phyloP scores from a whole-genome alignment of 192 early-diverging fungal genomes.

The Jimgerdemannia flammicorona region DNA sequence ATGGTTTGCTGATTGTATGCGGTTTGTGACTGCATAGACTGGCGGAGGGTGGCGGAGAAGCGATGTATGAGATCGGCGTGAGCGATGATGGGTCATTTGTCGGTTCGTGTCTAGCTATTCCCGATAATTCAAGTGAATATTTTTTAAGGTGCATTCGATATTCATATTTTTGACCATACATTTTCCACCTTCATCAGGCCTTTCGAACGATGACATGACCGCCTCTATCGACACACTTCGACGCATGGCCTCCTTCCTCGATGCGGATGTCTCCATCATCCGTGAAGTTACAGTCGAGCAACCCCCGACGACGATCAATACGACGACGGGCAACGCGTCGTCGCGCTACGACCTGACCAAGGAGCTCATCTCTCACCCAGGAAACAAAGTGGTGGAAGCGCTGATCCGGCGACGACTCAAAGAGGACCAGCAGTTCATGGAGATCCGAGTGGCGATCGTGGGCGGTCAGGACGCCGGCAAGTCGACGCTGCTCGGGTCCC shows the following conservation, averaged over 20 bases:
- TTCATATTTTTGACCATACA: slow-evolving; percentile 28
- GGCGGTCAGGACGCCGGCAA: slow-evolving; percentile 80
- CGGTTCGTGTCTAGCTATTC: slow-evolving; percentile 43
- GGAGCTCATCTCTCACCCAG: slow-evolving; percentile 24
- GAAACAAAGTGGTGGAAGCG: slow-evolving; percentile 74
- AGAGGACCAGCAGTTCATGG: slow-evolving; percentile 63
- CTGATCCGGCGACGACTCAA: slow-evolving; percentile 57
- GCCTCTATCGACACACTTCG: slow-evolving; percentile 55
- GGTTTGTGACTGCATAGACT: slow-evolving; percentile 30
- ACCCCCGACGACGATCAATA: not conserved
- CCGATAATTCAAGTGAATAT: slow-evolving; percentile 28
- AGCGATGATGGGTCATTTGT: slow-evolving; percentile 79
- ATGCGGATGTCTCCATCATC: slow-evolving; percentile 67
- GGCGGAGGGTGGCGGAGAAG: slow-evolving; percentile 83
- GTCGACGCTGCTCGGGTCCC: slow-evolving; percentile 80
- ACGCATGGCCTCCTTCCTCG: slow-evolving; percentile 58
- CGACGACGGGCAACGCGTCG: slow-evolving; percentile 12
- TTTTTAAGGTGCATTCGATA: slow-evolving; percentile 26
- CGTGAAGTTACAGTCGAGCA: slow-evolving; percentile 35
- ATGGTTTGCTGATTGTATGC: not conserved
- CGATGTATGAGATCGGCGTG: slow-evolving; percentile 89
- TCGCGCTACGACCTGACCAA: slow-evolving; percentile 6
- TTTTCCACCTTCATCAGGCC: slow-evolving; percentile 16
- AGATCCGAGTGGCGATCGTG: slow-evolving; percentile 80
- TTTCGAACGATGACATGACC: slow-evolving; percentile 56